Evolutionary conservation across 1,139 yeast species (phyloP).

Genomic region (Yamadazyma oceani): DNA sequence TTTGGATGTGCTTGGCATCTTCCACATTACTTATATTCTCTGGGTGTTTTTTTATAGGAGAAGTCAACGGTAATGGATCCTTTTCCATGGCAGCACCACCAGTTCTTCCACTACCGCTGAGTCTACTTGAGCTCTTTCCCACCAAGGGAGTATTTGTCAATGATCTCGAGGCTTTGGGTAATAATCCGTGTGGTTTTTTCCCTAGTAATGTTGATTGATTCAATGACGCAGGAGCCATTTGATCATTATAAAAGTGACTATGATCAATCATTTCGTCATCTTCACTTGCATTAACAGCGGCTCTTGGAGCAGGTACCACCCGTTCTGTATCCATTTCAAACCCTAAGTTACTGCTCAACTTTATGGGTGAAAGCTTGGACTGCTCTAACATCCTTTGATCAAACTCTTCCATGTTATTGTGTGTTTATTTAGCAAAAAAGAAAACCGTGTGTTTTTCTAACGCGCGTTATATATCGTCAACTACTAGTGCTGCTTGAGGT

Average conservation of each 20-base stretch:
- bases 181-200: slow-evolving; percentile 49
- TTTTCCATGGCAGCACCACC: slow-evolving; percentile 16
- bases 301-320: background rate
- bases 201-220: slow-evolving; percentile 8
- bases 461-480: slow-evolving; percentile 1
- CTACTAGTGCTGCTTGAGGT: no score
- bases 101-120: background rate
- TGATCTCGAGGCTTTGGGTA: slow-evolving; percentile 27
- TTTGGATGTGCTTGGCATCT: slow-evolving; percentile 19
- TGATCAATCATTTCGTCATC: slow-evolving; percentile 1
- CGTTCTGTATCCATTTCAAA: background rate
- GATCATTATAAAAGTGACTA: slow-evolving; percentile 2
- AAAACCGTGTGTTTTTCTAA: slow-evolving; percentile 1
- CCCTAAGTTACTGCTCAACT: background rate
- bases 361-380: slow-evolving; percentile 1
- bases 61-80: slow-evolving; percentile 30
- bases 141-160: background rate
- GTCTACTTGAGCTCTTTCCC: slow-evolving; percentile 4
- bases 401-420: background rate
- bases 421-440: background rate
- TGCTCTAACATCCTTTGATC: slow-evolving; percentile 1
- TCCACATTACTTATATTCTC: slow-evolving; percentile 11
- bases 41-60: slow-evolving; percentile 30
- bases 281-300: background rate
- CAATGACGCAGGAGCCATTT: background rate